Evolutionary conservation across 768 basidiomycete genomes (phyloP).

Genomic region (Boletus coccyginus): DNA sequence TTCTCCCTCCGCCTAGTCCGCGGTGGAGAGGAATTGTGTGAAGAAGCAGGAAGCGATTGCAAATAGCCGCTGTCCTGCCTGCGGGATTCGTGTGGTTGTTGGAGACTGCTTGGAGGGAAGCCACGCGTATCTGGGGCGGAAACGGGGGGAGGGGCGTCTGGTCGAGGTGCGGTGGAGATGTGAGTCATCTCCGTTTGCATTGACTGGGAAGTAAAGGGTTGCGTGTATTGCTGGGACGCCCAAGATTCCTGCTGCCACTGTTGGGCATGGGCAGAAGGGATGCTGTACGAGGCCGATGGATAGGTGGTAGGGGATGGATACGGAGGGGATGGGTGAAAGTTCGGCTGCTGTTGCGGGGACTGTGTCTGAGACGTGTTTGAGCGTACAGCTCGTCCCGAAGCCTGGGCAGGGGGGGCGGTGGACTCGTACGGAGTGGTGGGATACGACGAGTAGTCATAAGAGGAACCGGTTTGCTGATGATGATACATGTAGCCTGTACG

Average conservation of each 20-base stretch:
- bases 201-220: slow-evolving; percentile 33
- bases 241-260: slow-evolving; percentile 44
- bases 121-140: slow-evolving; percentile 31
- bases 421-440: slow-evolving; percentile 28
- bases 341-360: slow-evolving; percentile 27
- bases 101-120: slow-evolving; percentile 26
- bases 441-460: slow-evolving; percentile 54
- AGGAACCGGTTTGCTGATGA: slow-evolving; percentile 40
- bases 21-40: slow-evolving; percentile 28
- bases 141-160: slow-evolving; percentile 29
- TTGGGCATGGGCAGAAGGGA: slow-evolving; percentile 29
- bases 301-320: slow-evolving; percentile 30
- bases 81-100: slow-evolving; percentile 31
- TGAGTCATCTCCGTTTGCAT: slow-evolving; percentile 36
- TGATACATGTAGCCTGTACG: slow-evolving; percentile 55
- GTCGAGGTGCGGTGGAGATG: slow-evolving; percentile 30
- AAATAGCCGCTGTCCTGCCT: slow-evolving; percentile 34
- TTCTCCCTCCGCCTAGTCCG: slow-evolving; percentile 39
- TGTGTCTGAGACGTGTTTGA: slow-evolving; percentile 33
- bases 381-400: slow-evolving; percentile 29
- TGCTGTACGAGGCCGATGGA: slow-evolving; percentile 29
- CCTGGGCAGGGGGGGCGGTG: slow-evolving; percentile 27
- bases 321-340: slow-evolving; percentile 27
- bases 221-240: slow-evolving; percentile 34
- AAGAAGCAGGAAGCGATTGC: slow-evolving; percentile 24